Percentiles rank a stretch among this genome's conserved stretches.
These are phyloP conservation scores for Lodderomyces elongisporus DNA, from an alignment of 1,139 yeast species.

Conservation along the genomic window DNA sequence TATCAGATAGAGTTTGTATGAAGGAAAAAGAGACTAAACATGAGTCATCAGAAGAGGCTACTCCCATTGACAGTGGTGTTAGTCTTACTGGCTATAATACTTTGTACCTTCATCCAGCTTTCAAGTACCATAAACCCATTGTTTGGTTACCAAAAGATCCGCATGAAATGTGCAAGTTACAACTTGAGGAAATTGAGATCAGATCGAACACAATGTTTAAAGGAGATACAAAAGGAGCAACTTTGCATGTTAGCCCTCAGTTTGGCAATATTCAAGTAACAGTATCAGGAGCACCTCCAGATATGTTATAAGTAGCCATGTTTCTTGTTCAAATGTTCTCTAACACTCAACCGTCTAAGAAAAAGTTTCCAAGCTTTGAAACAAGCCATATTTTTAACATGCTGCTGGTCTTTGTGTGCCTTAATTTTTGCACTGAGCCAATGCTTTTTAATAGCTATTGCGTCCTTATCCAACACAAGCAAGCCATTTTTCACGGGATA, in stretches of 20 bases:
- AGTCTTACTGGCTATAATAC: conserved; percentile 14
- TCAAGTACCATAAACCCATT: conserved; percentile 29
- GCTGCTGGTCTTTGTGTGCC: conserved; percentile 4
- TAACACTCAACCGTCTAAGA: conserved; percentile 19
- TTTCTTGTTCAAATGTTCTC: conserved; percentile 16
- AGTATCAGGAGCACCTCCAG: conserved; percentile 35
- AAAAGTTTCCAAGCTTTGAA: conserved; percentile 20
- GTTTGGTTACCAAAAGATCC: conserved; percentile 33
- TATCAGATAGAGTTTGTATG: conserved; percentile 15
- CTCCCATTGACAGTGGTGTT: neutral
- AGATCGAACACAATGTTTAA: conserved; percentile 14
- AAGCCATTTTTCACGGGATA: conserved; percentile 31
- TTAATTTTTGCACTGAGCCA: conserved; percentile 26
- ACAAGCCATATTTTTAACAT: conserved; percentile 1
- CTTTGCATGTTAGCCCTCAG: conserved; percentile 15
- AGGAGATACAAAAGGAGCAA: conserved; percentile 28
- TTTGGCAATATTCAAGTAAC: conserved; percentile 16
- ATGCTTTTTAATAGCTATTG: conserved; percentile 17
- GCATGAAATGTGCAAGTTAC: conserved; percentile 15
- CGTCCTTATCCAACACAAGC: conserved; percentile 19
- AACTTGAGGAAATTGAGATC: conserved; percentile 10
- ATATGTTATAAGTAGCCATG: conserved; percentile 23
- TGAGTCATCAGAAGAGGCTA: conserved; percentile 4
- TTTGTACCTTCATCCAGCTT: conserved; percentile 30
- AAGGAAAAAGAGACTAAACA: conserved; percentile 1